Evolutionary conservation across 306 rosid genomes (phyloP).

Genomic region (Castanospermum australe): DNA sequence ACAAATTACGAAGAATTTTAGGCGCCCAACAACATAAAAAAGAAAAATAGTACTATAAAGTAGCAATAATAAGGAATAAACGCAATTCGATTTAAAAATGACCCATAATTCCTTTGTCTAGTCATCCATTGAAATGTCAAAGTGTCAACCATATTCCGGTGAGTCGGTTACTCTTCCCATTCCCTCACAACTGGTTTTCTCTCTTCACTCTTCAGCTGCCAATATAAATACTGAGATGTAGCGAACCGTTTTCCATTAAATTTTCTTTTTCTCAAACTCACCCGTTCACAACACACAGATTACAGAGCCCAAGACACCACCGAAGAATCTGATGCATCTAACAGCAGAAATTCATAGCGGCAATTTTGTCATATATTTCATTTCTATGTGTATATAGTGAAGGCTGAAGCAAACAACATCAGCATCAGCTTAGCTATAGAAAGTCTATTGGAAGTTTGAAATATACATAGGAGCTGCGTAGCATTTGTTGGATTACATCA

Average conservation of each 20-base stretch:
- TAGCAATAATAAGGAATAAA: constrained; percentile 22
- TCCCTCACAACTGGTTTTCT: constrained; percentile 11
- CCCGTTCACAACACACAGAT: neutral
- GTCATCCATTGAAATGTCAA: constrained; percentile 49
- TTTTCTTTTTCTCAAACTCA: constrained; percentile 31
- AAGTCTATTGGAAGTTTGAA: too few relatives aligned
- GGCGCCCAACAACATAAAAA: neutral
- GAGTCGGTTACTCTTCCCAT: constrained; percentile 25
- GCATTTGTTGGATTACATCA: neutral
- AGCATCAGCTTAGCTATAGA: too few relatives aligned
- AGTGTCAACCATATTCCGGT: constrained; percentile 63
- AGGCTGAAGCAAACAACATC: neutral
- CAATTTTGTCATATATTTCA: neutral
- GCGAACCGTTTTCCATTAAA: constrained; percentile 66
- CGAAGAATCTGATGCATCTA: constrained; percentile 5
- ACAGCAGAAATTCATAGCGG: neutral
- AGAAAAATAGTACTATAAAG: neutral
- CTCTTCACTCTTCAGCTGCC: neutral
- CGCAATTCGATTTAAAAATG: constrained; percentile 47
- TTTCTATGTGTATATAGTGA: neutral
- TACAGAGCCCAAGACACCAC: neutral
- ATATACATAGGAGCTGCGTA: neutral
- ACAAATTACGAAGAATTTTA: neutral
- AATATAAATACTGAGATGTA: constrained; percentile 59
- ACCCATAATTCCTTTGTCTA: constrained; percentile 54